A percentile compares a stretch with the other conserved stretches of the same genome.
Evolutionary conservation across 2,329 filamentous ascomycete species (phyloP).

Genomic region (Penicillium hordei): DNA sequence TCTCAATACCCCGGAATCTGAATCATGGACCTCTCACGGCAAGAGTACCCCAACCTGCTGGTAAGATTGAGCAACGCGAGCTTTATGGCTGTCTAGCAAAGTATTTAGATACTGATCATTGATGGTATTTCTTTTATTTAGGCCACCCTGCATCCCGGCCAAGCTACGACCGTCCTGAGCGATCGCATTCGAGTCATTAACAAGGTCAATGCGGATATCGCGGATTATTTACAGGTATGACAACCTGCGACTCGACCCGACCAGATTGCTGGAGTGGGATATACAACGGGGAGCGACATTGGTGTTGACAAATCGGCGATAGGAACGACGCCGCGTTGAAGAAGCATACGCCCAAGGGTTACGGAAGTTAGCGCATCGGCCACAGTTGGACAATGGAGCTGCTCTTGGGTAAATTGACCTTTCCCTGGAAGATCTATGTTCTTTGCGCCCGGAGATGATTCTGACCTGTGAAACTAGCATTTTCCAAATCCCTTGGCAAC

Average conservation of each 20-base stretch:
- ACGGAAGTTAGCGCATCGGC: slow-evolving; percentile 74
- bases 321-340: slow-evolving; percentile 93
- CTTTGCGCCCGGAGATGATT: slow-evolving; percentile 4
- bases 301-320: slow-evolving; percentile 17
- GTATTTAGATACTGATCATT: slow-evolving; percentile 13
- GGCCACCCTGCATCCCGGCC: slow-evolving; percentile 76
- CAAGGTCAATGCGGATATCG: slow-evolving; percentile 84
- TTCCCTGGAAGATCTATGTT: neutral
- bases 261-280: slow-evolving; percentile 16
- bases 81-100: slow-evolving; percentile 16
- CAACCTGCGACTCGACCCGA: slow-evolving; percentile 1
- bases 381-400: slow-evolving; percentile 70
- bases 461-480: slow-evolving; percentile 57
- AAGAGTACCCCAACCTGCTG: slow-evolving; percentile 93
- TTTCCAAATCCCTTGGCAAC: slow-evolving; percentile 87
- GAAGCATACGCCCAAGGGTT: slow-evolving; percentile 82
- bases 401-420: slow-evolving; percentile 74
- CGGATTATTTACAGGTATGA: slow-evolving; percentile 92
- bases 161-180: slow-evolving; percentile 77
- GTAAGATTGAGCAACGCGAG: slow-evolving; percentile 55
- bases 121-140: slow-evolving; percentile 39
- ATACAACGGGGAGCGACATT: slow-evolving; percentile 2
- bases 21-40: slow-evolving; percentile 72
- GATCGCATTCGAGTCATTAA: slow-evolving; percentile 85
- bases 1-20: slow-evolving; percentile 27